phyloP scores from a whole-genome alignment of 2,329 filamentous ascomycete genomes.

The Chaetothyriales sp. region DNA sequence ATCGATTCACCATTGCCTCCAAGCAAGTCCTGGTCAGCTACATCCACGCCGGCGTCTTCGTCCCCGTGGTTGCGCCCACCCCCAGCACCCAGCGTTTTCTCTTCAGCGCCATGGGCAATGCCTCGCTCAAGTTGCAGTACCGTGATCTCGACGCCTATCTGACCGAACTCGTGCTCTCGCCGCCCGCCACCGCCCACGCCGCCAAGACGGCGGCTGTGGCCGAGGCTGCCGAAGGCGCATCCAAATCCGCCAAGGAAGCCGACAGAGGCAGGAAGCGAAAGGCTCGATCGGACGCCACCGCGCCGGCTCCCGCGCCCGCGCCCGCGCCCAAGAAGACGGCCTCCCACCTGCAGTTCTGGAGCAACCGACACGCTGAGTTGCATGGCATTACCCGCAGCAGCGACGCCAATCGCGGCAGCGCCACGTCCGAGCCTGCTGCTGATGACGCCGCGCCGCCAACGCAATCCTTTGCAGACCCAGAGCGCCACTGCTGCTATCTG shows the following conservation, averaged over 20 bases:
- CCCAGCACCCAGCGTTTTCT: constrained; percentile 49
- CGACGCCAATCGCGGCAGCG: constrained; percentile 12
- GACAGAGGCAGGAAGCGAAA: constrained; percentile 36
- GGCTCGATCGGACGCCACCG: constrained; percentile 24
- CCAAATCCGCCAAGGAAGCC: constrained; percentile 22
- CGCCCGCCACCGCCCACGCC: constrained; percentile 31
- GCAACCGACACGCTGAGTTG: constrained; percentile 54
- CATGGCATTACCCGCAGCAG: constrained; percentile 36
- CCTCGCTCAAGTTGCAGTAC: constrained; percentile 55
- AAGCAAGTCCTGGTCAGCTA: constrained; percentile 58
- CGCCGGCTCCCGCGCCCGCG: constrained; percentile 26
- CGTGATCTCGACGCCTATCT: constrained; percentile 64
- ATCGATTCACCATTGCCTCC: constrained; percentile 65
- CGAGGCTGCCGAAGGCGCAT: constrained; percentile 19
- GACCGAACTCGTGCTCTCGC: constrained; percentile 48
- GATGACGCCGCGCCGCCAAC: constrained; percentile 27
- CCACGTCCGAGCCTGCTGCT: constrained; percentile 25
- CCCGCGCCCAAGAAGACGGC: constrained; percentile 39
- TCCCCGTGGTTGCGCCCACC: constrained; percentile 52
- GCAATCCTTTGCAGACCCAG: constrained; percentile 48
- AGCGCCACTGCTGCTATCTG: constrained; percentile 47
- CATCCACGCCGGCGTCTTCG: constrained; percentile 74
- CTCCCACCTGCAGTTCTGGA: constrained; percentile 58
- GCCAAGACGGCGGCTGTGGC: constrained; percentile 19
- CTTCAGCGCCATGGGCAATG: constrained; percentile 58